A percentile compares a stretch with the other conserved stretches of the same genome.
Conservation (phyloP, 805 yeast species). For the Kodamaea hsintzibuensis region DNA sequence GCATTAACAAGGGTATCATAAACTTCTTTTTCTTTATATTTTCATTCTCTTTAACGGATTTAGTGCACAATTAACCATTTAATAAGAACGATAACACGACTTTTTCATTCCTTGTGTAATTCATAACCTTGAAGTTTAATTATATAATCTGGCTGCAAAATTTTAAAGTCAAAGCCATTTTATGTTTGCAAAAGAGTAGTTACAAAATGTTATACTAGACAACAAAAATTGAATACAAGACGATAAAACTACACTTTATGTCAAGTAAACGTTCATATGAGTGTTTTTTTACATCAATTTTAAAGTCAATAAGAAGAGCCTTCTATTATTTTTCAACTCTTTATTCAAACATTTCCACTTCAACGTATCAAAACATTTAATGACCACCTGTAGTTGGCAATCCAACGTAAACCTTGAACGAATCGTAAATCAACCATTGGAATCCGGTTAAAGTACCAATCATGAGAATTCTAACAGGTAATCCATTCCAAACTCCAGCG, state of each 20-base stretch:
- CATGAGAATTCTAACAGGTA: slow-evolving; percentile 93
- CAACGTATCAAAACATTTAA: slow-evolving; percentile 10
- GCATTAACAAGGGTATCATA: neutral
- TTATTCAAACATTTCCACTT: neutral
- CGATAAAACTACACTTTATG: too few relatives aligned
- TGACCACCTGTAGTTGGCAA: slow-evolving; percentile 87
- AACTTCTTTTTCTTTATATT: neutral
- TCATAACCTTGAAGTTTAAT: too few relatives aligned
- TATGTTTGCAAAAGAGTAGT: too few relatives aligned
- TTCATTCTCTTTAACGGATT: neutral
- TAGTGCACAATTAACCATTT: neutral
- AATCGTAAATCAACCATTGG: slow-evolving; percentile 96
- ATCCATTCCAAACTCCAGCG: slow-evolving; percentile 91
- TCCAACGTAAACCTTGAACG: slow-evolving; percentile 92
- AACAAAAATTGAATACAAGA: too few relatives aligned
- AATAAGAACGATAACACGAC: neutral
- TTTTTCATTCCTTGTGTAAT: too few relatives aligned
- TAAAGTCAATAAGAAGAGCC: neutral
- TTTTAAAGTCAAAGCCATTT: too few relatives aligned
- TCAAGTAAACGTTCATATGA: too few relatives aligned
- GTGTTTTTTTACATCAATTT: too few relatives aligned
- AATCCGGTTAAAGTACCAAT: slow-evolving; percentile 95
- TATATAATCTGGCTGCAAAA: neutral
- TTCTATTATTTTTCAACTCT: neutral
- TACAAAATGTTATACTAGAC: too few relatives aligned